A percentile compares a stretch with the other conserved stretches of the same genome.
Evolutionary conservation across 768 basidiomycete species (phyloP).

Genomic region (Tephrocybe sp.): DNA sequence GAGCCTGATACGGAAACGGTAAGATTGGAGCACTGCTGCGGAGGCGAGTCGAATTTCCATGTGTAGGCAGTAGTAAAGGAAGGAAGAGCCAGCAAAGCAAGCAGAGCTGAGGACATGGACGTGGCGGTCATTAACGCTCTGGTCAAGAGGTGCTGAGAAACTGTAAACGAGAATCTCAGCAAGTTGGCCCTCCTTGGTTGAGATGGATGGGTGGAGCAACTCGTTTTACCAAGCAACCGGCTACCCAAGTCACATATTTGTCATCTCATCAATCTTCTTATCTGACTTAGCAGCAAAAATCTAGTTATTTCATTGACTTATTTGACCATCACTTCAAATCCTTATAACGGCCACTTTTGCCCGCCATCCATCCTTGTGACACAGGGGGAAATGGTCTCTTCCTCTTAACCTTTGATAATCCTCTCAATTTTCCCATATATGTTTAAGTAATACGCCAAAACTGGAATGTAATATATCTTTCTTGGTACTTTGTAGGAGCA

Average conservation of each 20-base stretch:
- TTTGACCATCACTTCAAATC: not conserved
- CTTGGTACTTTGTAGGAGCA: too few relatives aligned
- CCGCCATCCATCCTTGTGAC: not conserved
- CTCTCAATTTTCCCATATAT: too few relatives aligned
- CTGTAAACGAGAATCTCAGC: too few relatives aligned
- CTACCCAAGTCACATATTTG: constrained; percentile 11
- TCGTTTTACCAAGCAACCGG: not conserved
- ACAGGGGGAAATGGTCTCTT: not conserved
- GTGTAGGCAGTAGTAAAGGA: constrained; percentile 37
- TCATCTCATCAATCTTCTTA: constrained; percentile 6
- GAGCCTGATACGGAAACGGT: constrained; percentile 55
- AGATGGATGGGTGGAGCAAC: too few relatives aligned
- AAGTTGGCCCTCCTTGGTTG: too few relatives aligned
- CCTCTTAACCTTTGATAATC: too few relatives aligned
- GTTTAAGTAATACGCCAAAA: too few relatives aligned
- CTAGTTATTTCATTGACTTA: not conserved
- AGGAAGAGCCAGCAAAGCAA: constrained; percentile 28
- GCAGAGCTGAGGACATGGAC: constrained; percentile 16
- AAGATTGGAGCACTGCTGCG: constrained; percentile 68
- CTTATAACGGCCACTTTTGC: not conserved
- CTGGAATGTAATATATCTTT: too few relatives aligned
- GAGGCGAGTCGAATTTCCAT: constrained; percentile 46
- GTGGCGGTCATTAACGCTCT: constrained; percentile 6
- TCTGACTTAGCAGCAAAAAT: not conserved
- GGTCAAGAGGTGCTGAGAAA: not conserved